A percentile compares a stretch with the other conserved stretches of the same genome.
Evolutionary conservation across 2,329 filamentous ascomycete species (phyloP).

Genomic region (Blastomyces parvus): DNA sequence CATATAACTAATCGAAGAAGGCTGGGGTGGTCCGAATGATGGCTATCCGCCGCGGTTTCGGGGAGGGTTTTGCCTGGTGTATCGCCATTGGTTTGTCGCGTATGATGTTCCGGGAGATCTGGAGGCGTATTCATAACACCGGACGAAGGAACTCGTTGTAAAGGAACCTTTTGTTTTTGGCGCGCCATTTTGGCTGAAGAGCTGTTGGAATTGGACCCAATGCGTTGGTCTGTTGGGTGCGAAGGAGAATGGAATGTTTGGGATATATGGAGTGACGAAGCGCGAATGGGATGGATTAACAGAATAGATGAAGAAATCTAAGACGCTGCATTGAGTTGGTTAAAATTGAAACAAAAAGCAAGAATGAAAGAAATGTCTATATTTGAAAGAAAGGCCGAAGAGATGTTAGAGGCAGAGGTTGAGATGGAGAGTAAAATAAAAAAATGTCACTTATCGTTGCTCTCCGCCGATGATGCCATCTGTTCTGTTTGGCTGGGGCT

Average conservation of each 20-base stretch:
- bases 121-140: conserved; percentile 46
- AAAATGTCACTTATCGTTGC: not conserved
- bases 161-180: conserved; percentile 56
- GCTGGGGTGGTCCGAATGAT: conserved; percentile 43
- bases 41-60: conserved; percentile 21
- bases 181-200: conserved; percentile 50
- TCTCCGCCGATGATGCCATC: conserved; percentile 26
- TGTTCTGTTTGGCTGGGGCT: conserved; percentile 25
- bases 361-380: not conserved
- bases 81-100: conserved; percentile 27
- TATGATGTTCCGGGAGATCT: conserved; percentile 24
- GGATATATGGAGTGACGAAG: not conserved
- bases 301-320: conserved; percentile 11
- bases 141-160: conserved; percentile 57
- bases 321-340: not conserved
- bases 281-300: not conserved
- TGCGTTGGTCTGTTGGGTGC: not conserved
- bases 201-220: not conserved
- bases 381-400: not conserved
- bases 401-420: not conserved
- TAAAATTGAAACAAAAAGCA: not conserved
- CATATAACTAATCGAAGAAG: conserved; percentile 70
- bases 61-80: conserved; percentile 12
- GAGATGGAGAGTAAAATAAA: not conserved
- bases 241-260: not conserved